Evolutionary conservation across 148 eudicot genomes (phyloP).

Genomic region (Limonium bicolor): DNA sequence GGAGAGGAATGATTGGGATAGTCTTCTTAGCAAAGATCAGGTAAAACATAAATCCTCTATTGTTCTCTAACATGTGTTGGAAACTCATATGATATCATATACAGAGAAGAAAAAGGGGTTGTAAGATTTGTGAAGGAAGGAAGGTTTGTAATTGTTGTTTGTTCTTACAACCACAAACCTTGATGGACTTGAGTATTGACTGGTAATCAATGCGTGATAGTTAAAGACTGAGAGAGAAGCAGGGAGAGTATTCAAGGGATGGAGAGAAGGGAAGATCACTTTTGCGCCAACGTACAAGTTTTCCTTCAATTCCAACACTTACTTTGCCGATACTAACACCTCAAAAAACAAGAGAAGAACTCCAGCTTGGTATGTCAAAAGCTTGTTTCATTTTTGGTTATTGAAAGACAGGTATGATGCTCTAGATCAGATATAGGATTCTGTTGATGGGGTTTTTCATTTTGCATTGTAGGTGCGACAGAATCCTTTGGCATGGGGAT

Average conservation of each 20-base stretch:
- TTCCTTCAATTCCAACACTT: constrained; percentile 40
- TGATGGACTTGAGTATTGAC: neutral
- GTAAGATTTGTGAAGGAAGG: too few species aligned
- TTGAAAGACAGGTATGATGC: too few species aligned
- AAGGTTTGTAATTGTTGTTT: neutral
- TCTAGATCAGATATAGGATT: too few species aligned
- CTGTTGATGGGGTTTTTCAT: too few species aligned
- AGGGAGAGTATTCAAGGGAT: constrained; percentile 55
- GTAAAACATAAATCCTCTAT: too few species aligned
- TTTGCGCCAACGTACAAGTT: constrained; percentile 68
- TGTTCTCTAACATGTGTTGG: too few species aligned
- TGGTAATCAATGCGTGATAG: too few species aligned
- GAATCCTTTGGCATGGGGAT: constrained; percentile 57
- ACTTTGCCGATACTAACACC: constrained; percentile 34
- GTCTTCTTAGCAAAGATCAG: constrained; percentile 77
- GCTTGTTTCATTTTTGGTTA: neutral
- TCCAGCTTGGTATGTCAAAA: constrained; percentile 70
- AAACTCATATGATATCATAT: too few species aligned
- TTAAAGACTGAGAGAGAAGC: constrained; percentile 52
- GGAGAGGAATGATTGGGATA: constrained; percentile 54
- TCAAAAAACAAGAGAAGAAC: constrained; percentile 54
- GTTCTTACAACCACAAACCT: neutral
- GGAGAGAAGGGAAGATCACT: constrained; percentile 55
- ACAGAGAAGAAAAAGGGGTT: too few species aligned
- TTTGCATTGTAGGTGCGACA: constrained; percentile 61